phyloP scores from a whole-genome alignment of 2,329 filamentous ascomycete genomes.

The Calonectria fujianensis region DNA sequence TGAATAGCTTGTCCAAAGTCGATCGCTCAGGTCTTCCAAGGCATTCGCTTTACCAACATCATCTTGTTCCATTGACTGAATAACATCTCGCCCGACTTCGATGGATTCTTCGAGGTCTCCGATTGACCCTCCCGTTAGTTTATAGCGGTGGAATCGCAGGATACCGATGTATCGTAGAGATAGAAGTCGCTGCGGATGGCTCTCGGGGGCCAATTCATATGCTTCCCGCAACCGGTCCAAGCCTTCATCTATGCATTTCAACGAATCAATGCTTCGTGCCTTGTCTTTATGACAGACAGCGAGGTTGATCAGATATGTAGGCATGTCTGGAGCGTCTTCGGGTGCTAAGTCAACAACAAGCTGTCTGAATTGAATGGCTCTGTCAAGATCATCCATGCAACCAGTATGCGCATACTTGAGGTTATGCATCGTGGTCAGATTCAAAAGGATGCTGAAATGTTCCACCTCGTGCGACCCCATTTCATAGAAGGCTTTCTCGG shows the following conservation, averaged over 20 bases:
- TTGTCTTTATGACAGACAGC: slow-evolving; percentile 1
- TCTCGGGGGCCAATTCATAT: not conserved
- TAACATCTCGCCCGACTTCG: not conserved
- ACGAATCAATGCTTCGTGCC: not conserved
- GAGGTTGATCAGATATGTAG: not conserved
- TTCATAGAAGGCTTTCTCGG: not conserved
- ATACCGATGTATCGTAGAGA: not conserved
- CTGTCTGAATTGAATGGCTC: not conserved
- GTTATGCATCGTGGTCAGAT: not conserved
- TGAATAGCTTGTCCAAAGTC: not conserved
- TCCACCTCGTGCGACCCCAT: not conserved
- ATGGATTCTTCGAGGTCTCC: not conserved
- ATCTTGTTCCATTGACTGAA: not conserved
- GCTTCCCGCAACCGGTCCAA: not conserved
- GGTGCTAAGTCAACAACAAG: not conserved
- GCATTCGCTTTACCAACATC: not conserved
- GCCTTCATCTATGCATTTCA: slow-evolving; percentile 1
- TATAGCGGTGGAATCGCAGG: not conserved
- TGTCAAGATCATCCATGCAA: not conserved
- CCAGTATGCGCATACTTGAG: not conserved
- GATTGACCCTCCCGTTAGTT: not conserved
- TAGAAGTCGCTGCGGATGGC: not conserved
- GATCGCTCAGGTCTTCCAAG: not conserved
- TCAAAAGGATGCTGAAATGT: not conserved
- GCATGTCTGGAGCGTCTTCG: not conserved